Conservation (phyloP, 352 stramenopile species). For the Peronospora destructor region DNA sequence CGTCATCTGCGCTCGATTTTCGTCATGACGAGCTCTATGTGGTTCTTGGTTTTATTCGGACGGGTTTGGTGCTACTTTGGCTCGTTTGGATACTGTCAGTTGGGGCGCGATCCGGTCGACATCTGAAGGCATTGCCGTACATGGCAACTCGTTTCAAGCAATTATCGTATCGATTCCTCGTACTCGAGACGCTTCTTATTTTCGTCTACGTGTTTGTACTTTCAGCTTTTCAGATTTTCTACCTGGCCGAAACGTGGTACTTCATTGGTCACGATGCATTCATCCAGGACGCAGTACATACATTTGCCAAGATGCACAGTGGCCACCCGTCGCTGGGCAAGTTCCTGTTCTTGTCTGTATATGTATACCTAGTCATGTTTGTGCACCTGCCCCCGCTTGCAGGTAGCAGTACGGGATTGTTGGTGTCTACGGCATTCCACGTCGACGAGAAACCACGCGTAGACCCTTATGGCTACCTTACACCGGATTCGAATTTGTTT, state of each 20-base stretch:
- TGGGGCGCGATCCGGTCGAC: constrained; percentile 41
- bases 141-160: constrained; percentile 84
- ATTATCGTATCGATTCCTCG: constrained; percentile 80
- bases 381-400: constrained; percentile 64
- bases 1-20: constrained; percentile 9
- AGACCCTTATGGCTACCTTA: constrained; percentile 57
- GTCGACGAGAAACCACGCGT: constrained; percentile 56
- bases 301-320: constrained; percentile 50
- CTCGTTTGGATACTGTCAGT: constrained; percentile 63
- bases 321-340: constrained; percentile 53
- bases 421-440: constrained; percentile 66
- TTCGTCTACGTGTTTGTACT: constrained; percentile 65
- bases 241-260: constrained; percentile 57
- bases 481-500: constrained; percentile 71
- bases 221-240: constrained; percentile 60
- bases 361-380: constrained; percentile 81
- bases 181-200: constrained; percentile 69
- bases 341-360: constrained; percentile 75
- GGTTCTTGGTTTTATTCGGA: constrained; percentile 56
- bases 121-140: constrained; percentile 71
- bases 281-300: constrained; percentile 61
- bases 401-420: constrained; percentile 39
- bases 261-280: constrained; percentile 60
- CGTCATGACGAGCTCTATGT: constrained; percentile 51
- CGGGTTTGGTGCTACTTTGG: constrained; percentile 59